phyloP scores from a whole-genome alignment of 768 basidiomycete genomes.

The Mycena amicta region DNA sequence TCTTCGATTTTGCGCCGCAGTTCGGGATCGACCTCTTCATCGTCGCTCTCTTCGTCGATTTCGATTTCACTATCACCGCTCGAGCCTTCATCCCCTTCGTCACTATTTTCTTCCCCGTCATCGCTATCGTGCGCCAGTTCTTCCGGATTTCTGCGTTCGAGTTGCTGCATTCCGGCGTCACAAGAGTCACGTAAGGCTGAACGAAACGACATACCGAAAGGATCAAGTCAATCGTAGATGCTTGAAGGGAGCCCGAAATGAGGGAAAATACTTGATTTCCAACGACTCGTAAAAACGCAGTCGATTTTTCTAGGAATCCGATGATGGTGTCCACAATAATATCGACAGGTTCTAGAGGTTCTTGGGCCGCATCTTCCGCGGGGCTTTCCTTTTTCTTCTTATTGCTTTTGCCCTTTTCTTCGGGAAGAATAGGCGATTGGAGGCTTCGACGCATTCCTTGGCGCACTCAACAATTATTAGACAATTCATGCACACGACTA shows the following conservation, averaged over 20 bases:
- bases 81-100: slow-evolving; percentile 38
- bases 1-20: slow-evolving; percentile 71
- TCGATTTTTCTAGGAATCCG: slow-evolving; percentile 83
- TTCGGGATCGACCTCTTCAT: slow-evolving; percentile 58
- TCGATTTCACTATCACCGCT: slow-evolving; percentile 33
- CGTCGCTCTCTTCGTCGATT: slow-evolving; percentile 40
- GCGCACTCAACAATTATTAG: slow-evolving; percentile 6
- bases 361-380: slow-evolving; percentile 30
- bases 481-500: slow-evolving; percentile 5
- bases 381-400: slow-evolving; percentile 35
- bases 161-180: slow-evolving; percentile 59
- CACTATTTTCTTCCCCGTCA: slow-evolving; percentile 40
- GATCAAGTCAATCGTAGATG: slow-evolving; percentile 78
- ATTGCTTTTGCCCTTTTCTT: slow-evolving; percentile 37
- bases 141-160: slow-evolving; percentile 69
- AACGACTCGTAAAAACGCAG: slow-evolving; percentile 75
- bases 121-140: slow-evolving; percentile 54
- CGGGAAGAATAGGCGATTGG: slow-evolving; percentile 52
- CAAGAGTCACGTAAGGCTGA: neutral
- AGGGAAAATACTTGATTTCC: slow-evolving; percentile 81
- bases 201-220: slow-evolving; percentile 60
- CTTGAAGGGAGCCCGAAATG: slow-evolving; percentile 65
- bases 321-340: slow-evolving; percentile 88
- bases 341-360: slow-evolving; percentile 73
- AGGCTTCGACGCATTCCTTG: slow-evolving; percentile 67